Conservation (phyloP, 352 stramenopile species). For the Globisporangium orthogonon region DNA sequence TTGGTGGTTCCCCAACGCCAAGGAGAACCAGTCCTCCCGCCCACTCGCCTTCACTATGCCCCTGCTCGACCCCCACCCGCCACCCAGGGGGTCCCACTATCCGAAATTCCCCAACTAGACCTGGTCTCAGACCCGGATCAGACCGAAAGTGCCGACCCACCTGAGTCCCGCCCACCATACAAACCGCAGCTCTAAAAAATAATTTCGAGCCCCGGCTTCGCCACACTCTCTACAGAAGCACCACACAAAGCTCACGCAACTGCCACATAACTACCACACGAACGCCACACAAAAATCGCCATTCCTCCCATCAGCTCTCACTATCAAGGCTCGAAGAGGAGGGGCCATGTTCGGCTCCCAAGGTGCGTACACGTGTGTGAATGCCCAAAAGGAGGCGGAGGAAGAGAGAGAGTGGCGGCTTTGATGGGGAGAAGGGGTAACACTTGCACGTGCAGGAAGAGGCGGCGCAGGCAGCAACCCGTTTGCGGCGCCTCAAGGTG, state of each 20-base stretch:
- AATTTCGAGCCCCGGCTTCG: neutral
- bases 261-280: no score
- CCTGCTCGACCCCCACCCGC: constrained; percentile 14
- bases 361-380: constrained; percentile 8
- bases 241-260: no score
- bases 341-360: constrained; percentile 16
- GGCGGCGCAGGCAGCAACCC: constrained; percentile 2
- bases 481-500: constrained; percentile 4
- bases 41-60: constrained; percentile 66
- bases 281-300: no score
- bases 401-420: neutral
- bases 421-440: neutral
- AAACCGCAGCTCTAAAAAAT: no score
- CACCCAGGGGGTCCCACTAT: constrained; percentile 5
- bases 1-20: constrained; percentile 82
- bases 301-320: no score
- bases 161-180: no score
- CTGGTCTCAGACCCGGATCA: neutral
- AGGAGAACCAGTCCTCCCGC: constrained; percentile 56
- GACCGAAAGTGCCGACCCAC: no score
- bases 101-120: neutral
- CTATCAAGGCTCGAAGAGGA: neutral
- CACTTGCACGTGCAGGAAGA: neutral
- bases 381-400: no score
- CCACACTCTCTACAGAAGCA: no score